These are phyloP conservation scores for Tremella mesenterica DNA, from an alignment of 768 basidiomycete species.

Conservation along the genomic window DNA sequence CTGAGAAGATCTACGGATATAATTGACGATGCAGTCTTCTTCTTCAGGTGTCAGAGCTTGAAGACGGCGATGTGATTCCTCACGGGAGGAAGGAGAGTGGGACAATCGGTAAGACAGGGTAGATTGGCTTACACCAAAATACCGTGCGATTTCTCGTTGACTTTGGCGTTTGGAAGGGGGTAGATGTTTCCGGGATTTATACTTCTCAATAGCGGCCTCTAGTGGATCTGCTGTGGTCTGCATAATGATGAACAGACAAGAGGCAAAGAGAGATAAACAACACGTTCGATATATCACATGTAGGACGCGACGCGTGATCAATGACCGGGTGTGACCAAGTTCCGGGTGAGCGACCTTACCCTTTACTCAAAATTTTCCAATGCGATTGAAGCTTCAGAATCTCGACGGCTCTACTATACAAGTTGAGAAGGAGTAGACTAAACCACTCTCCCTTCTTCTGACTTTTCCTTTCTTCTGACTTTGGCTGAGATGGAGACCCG, in stretches of 20 bases:
- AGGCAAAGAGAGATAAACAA: background rate
- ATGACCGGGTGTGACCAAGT: too few relatives aligned
- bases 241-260: background rate
- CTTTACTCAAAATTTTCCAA: too few relatives aligned
- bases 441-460: too few relatives aligned
- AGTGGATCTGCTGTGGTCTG: background rate
- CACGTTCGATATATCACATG: too few relatives aligned
- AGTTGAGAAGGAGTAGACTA: too few relatives aligned
- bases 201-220: background rate
- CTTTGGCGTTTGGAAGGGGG: background rate
- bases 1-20: background rate
- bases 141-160: background rate
- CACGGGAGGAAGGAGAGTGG: background rate
- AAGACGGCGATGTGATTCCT: background rate
- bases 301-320: too few relatives aligned
- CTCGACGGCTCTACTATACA: too few relatives aligned
- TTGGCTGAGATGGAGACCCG: too few relatives aligned
- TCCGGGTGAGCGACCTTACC: too few relatives aligned
- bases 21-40: background rate
- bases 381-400: too few relatives aligned
- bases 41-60: background rate
- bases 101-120: constrained; percentile 1
- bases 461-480: too few relatives aligned
- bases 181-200: background rate
- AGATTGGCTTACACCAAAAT: background rate